These are phyloP conservation scores for Papilionanthe hybrid DNA, from an alignment of 116 monocot genomes.

Conservation along the genomic window DNA sequence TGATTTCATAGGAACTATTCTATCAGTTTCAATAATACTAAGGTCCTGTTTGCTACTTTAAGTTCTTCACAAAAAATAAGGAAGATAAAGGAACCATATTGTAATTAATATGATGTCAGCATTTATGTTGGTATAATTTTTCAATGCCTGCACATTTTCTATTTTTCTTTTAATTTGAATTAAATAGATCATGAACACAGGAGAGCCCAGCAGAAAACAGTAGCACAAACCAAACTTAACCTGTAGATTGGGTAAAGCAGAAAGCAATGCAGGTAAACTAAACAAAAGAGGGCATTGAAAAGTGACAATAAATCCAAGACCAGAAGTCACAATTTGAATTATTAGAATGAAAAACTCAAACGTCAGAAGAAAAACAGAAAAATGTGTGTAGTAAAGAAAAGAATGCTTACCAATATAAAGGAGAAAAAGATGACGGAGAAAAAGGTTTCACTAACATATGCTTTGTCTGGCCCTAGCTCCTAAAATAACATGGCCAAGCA, in stretches of 20 bases:
- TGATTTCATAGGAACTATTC: too few relatives aligned
- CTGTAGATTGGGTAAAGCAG: not conserved
- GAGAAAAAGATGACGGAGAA: constrained; percentile 71
- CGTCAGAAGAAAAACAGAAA: not conserved
- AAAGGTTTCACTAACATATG: constrained; percentile 75
- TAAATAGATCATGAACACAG: not conserved
- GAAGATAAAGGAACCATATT: too few relatives aligned
- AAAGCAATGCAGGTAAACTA: not conserved
- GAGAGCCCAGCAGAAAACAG: not conserved
- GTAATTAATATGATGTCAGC: too few relatives aligned
- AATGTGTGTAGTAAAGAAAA: not conserved
- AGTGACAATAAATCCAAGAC: not conserved
- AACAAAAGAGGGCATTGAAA: not conserved
- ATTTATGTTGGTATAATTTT: too few relatives aligned
- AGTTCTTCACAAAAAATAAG: too few relatives aligned
- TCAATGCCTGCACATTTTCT: not conserved
- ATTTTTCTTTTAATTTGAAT: not conserved
- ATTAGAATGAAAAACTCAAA: not conserved
- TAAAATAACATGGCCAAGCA: constrained; percentile 13
- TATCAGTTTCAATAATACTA: too few relatives aligned
- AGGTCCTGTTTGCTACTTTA: too few relatives aligned
- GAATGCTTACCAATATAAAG: constrained; percentile 67
- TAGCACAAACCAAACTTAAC: not conserved
- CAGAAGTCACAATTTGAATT: not conserved
- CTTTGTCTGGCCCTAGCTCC: constrained; percentile 83